Conservation (phyloP, 2,329 filamentous ascomycete genomes). For the Nothophaeocryptopus gaeumannii region DNA sequence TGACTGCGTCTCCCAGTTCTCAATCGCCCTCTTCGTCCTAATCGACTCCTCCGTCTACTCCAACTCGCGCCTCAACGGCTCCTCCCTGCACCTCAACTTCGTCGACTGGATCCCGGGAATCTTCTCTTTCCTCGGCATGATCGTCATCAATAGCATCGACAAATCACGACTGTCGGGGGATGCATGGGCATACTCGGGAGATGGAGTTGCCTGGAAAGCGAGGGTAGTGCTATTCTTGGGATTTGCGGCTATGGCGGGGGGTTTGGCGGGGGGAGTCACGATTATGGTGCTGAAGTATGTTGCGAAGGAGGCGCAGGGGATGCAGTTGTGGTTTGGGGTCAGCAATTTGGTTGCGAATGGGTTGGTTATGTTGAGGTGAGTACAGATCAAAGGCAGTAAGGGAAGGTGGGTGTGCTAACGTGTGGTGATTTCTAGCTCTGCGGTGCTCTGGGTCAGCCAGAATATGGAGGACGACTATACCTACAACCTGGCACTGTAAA, state of each 20-base stretch:
- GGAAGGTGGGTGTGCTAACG: no score
- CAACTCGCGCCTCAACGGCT: slow-evolving; percentile 59
- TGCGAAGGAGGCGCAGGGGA: slow-evolving; percentile 57
- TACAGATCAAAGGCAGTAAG: slow-evolving; percentile 19
- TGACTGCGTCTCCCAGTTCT: slow-evolving; percentile 51
- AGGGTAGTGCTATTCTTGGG: slow-evolving; percentile 66
- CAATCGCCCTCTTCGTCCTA: slow-evolving; percentile 67
- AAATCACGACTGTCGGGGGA: slow-evolving; percentile 64
- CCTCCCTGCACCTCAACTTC: slow-evolving; percentile 61
- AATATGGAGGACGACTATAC: slow-evolving; percentile 73
- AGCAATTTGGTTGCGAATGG: slow-evolving; percentile 65
- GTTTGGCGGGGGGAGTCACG: slow-evolving; percentile 64
- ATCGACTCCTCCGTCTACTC: slow-evolving; percentile 65
- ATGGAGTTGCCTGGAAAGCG: slow-evolving; percentile 68
- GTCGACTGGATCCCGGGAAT: slow-evolving; percentile 71
- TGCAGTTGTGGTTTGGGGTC: slow-evolving; percentile 65
- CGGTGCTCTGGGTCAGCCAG: slow-evolving; percentile 67
- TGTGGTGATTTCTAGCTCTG: slow-evolving; percentile 51
- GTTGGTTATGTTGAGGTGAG: slow-evolving; percentile 65
- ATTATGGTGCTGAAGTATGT: slow-evolving; percentile 68
- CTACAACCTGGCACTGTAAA: slow-evolving; percentile 62
- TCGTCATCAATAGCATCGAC: slow-evolving; percentile 70
- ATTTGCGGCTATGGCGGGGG: slow-evolving; percentile 67
- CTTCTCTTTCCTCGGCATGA: slow-evolving; percentile 67
- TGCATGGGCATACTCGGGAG: slow-evolving; percentile 61